Evolutionary conservation across 441 rosid genomes (phyloP).

Genomic region (Dalechampia spathulata): DNA sequence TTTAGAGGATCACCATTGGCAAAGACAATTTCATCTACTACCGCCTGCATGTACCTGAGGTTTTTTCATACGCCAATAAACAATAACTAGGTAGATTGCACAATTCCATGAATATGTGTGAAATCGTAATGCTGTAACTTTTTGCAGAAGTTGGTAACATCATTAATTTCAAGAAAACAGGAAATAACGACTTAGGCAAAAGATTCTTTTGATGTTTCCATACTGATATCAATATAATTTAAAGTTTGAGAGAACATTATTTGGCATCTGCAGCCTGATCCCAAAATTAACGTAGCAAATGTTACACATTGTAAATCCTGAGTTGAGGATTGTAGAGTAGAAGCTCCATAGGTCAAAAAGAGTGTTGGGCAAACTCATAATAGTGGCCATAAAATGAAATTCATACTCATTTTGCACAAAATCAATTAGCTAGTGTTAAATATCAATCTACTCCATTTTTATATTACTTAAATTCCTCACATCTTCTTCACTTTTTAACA

Average conservation of each 20-base stretch:
- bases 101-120: not conserved
- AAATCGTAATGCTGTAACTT: not conserved
- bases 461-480: too few species aligned
- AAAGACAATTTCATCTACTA: conserved; percentile 76
- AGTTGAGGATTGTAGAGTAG: too few species aligned
- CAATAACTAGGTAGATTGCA: not conserved
- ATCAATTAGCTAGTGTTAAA: too few species aligned
- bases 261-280: not conserved
- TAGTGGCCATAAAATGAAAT: too few species aligned
- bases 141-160: not conserved
- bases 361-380: too few species aligned
- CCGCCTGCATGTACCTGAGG: conserved; percentile 95
- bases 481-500: too few species aligned
- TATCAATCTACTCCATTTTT: too few species aligned
- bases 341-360: too few species aligned
- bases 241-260: not conserved
- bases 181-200: conserved; percentile 1
- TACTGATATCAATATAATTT: not conserved
- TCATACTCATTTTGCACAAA: too few species aligned
- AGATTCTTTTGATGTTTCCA: not conserved
- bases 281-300: not conserved
- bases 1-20: conserved; percentile 57
- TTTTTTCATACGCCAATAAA: conserved; percentile 11
- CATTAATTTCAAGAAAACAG: not conserved
- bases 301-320: not conserved